Evolutionary conservation across 2,329 filamentous ascomycete species (phyloP).

Genomic region (Fusarium veterinarium): DNA sequence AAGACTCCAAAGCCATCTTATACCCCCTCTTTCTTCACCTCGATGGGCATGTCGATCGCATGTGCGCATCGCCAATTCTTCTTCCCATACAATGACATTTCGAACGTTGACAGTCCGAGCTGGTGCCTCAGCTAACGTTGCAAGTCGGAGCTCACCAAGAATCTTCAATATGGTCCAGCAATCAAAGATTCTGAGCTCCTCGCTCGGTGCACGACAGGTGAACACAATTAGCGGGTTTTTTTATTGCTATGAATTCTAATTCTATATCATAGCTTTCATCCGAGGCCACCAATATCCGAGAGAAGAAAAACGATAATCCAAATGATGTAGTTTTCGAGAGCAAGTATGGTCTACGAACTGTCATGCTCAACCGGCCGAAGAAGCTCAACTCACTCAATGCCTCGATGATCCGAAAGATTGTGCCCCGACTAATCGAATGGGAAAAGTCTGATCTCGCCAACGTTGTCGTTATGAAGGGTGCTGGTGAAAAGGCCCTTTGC

Average conservation of each 20-base stretch:
- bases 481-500: slow-evolving; percentile 87
- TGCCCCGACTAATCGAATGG: slow-evolving; percentile 91
- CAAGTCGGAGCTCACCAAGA: slow-evolving; percentile 56
- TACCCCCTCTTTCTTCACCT: slow-evolving; percentile 39
- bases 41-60: slow-evolving; percentile 50
- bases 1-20: slow-evolving; percentile 26
- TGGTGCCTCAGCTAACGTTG: slow-evolving; percentile 61
- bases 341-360: slow-evolving; percentile 87
- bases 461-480: slow-evolving; percentile 90
- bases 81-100: slow-evolving; percentile 66
- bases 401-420: slow-evolving; percentile 96
- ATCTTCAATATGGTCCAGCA: slow-evolving; percentile 78
- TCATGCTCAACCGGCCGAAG: slow-evolving; percentile 92
- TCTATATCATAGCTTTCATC: slow-evolving; percentile 49
- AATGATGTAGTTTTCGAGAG: slow-evolving; percentile 95
- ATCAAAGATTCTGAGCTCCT: slow-evolving; percentile 76
- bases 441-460: slow-evolving; percentile 94
- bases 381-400: slow-evolving; percentile 94
- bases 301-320: slow-evolving; percentile 75
- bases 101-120: slow-evolving; percentile 65
- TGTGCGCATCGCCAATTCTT: slow-evolving; percentile 52
- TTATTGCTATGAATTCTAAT: slow-evolving; percentile 4
- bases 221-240: background rate
- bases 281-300: slow-evolving; percentile 57
- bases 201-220: slow-evolving; percentile 56